A percentile compares a stretch with the other conserved stretches of the same genome.
phyloP scores from a whole-genome alignment of 805 yeast species.

The Zygosaccharomyces bailii region DNA sequence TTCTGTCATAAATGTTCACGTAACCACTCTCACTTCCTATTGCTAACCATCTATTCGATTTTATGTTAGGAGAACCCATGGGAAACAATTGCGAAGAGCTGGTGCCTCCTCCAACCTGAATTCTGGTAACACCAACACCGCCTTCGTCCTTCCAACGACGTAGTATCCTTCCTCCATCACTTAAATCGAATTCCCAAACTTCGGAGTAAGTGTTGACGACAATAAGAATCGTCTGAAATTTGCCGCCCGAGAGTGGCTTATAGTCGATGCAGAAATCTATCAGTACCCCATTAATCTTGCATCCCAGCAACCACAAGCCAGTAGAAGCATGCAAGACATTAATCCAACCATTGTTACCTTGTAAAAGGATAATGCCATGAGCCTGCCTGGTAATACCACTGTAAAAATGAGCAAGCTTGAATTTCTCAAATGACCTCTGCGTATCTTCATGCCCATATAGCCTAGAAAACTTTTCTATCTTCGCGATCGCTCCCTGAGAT shows the following conservation, averaged over 20 bases:
- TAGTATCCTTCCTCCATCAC: constrained; percentile 45
- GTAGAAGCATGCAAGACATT: constrained; percentile 71
- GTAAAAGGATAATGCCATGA: constrained; percentile 68
- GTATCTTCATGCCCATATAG: constrained; percentile 86
- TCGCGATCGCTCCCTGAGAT: constrained; percentile 26
- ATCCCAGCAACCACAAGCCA: constrained; percentile 85
- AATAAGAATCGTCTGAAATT: constrained; percentile 40
- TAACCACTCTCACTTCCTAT: constrained; percentile 86
- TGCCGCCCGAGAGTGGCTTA: constrained; percentile 25
- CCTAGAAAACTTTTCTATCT: constrained; percentile 78
- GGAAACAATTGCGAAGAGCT: constrained; percentile 30
- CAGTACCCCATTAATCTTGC: constrained; percentile 82
- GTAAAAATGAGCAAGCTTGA: constrained; percentile 56
- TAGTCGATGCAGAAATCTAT: constrained; percentile 59
- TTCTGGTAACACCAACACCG: constrained; percentile 76
- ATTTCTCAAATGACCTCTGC: constrained; percentile 84
- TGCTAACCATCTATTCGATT: constrained; percentile 71
- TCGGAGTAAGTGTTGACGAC: constrained; percentile 78
- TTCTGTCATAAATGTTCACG: constrained; percentile 77
- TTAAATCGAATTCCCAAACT: constrained; percentile 78
- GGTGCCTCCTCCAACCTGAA: constrained; percentile 64
- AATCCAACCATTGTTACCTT: constrained; percentile 89
- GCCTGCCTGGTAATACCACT: constrained; percentile 29
- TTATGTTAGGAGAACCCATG: constrained; percentile 20
- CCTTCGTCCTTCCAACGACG: constrained; percentile 82